These are phyloP conservation scores for Pythium myriotylum DNA, from an alignment of 352 stramenopile genomes.

Conservation along the genomic window DNA sequence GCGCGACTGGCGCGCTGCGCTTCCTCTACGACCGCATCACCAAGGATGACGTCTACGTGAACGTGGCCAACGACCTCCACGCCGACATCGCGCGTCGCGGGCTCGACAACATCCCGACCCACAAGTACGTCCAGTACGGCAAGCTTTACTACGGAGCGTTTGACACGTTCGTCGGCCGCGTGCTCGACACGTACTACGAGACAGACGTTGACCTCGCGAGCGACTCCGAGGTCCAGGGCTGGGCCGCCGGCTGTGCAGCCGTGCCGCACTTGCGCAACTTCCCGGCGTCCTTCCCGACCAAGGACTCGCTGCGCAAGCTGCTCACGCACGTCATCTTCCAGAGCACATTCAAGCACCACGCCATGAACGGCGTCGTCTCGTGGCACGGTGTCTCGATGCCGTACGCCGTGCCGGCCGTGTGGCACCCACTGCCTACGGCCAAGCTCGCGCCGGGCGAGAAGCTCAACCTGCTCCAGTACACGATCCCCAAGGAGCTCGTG, in stretches of 20 bases:
- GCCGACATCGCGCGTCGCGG: constrained; percentile 16
- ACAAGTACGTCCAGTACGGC: constrained; percentile 44
- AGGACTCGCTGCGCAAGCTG: constrained; percentile 7
- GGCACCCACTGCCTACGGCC: constrained; percentile 17
- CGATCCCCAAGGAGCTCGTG: constrained; percentile 13
- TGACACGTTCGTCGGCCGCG: constrained; percentile 25
- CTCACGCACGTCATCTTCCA: constrained; percentile 23
- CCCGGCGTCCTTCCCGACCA: constrained; percentile 8
- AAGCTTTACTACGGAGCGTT: constrained; percentile 36
- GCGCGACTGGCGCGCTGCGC: constrained; percentile 31
- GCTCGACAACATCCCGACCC: constrained; percentile 30
- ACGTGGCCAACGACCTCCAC: constrained; percentile 27
- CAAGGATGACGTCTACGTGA: constrained; percentile 14
- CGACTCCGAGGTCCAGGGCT: constrained; percentile 37
- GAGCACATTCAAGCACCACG: constrained; percentile 25
- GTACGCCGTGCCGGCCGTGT: constrained; percentile 13
- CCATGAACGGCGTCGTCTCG: constrained; percentile 22
- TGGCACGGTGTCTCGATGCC: constrained; percentile 23
- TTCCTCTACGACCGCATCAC: constrained; percentile 33
- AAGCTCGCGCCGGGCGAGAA: constrained; percentile 4
- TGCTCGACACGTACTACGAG: constrained; percentile 36
- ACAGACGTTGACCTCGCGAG: constrained; percentile 29
- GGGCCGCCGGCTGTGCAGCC: constrained; percentile 6
- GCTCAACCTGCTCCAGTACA: constrained; percentile 15
- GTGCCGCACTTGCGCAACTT: constrained; percentile 18